A percentile compares a stretch with the other conserved stretches of the same genome.
Evolutionary conservation across 2,329 filamentous ascomycete genomes (phyloP).

Genomic region (Dothistroma septosporum): DNA sequence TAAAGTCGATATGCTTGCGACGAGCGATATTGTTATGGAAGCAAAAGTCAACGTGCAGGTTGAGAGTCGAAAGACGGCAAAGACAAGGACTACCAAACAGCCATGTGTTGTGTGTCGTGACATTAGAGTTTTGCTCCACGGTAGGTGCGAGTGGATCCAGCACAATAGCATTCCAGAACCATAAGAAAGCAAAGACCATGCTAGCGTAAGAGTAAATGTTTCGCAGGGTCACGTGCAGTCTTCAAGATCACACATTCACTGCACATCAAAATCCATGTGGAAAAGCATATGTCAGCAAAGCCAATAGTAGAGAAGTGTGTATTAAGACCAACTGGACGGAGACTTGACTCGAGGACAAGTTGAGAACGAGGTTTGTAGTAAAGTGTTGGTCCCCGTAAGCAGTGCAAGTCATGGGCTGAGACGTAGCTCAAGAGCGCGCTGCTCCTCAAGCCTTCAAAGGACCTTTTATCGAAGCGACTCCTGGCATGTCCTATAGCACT

Average conservation of each 20-base stretch:
- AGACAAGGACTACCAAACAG: not conserved
- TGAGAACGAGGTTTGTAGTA: not conserved
- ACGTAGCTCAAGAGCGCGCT: not conserved
- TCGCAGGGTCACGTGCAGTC: not conserved
- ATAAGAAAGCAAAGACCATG: not conserved
- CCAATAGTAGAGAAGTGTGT: not conserved
- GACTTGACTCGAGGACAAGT: not conserved
- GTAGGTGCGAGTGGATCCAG: not conserved
- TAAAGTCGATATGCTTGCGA: not conserved
- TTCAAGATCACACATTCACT: not conserved
- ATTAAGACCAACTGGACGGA: not conserved
- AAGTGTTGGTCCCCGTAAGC: not conserved
- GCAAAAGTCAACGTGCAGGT: no score
- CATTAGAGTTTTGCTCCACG: not conserved
- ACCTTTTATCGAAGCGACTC: not conserved
- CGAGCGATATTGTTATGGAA: not conserved
- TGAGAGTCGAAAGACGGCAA: not conserved
- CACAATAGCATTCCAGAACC: not conserved
- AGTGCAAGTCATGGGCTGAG: not conserved
- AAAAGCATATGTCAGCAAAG: no score
- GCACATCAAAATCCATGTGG: not conserved
- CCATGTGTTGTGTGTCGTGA: not conserved
- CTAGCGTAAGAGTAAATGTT: not conserved
- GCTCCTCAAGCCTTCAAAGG: not conserved
- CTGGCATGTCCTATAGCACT: not conserved